A percentile compares a stretch with the other conserved stretches of the same genome.
Conservation (phyloP, 345 rosid genomes). For the Boechera divaricarpa region DNA sequence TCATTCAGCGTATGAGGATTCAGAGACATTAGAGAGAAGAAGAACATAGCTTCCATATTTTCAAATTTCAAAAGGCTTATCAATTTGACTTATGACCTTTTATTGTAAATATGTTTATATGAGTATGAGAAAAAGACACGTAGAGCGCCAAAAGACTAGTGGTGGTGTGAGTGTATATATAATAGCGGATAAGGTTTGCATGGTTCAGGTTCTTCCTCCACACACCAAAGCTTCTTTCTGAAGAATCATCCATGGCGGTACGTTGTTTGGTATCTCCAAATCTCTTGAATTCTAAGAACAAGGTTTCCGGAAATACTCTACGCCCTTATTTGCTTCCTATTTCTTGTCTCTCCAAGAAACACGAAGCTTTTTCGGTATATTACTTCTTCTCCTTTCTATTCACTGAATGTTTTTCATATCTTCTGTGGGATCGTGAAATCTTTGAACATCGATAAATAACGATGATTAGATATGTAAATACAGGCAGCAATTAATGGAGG, state of each 20-base stretch:
- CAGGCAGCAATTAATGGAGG: conserved; percentile 42
- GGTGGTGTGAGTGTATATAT: conserved; percentile 14
- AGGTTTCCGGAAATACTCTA: background rate
- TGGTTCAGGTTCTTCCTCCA: conserved; percentile 14
- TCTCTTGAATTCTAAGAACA: conserved; percentile 35
- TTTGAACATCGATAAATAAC: too few species aligned
- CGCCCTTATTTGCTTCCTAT: conserved; percentile 34
- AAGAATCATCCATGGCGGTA: conserved; percentile 37
- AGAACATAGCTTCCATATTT: too few species aligned
- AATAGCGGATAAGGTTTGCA: conserved; percentile 36
- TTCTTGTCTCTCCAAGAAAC: conserved; percentile 41
- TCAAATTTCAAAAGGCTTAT: too few species aligned
- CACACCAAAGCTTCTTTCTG: conserved; percentile 17
- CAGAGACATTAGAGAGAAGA: background rate
- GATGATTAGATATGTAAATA: background rate
- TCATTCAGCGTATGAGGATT: too few species aligned
- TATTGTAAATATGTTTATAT: background rate
- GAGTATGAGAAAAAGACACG: conserved; percentile 30
- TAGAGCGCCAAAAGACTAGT: conserved; percentile 25
- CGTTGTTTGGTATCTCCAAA: conserved; percentile 41
- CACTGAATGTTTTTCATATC: too few species aligned
- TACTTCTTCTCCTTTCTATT: background rate
- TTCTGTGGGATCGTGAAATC: too few species aligned
- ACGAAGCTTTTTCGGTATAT: conserved; percentile 35
- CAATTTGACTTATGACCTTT: background rate